Conservation (phyloP, 345 rosid genomes). For the Garcia nutans region DNA sequence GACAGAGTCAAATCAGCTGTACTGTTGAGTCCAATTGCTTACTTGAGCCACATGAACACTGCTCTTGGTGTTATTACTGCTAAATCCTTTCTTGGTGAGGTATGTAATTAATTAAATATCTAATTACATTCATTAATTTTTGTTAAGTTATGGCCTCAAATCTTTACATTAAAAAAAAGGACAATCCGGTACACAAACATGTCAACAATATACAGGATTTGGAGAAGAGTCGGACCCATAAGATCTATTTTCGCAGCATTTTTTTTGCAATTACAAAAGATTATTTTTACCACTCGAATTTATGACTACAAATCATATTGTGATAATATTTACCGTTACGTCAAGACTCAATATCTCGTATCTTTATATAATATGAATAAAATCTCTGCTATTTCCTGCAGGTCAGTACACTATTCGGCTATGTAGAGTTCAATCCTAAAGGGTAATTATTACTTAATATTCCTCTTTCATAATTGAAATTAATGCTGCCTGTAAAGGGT, state of each 20-base stretch:
- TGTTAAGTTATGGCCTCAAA: background rate
- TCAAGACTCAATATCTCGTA: too few relatives aligned
- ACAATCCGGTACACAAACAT: too few relatives aligned
- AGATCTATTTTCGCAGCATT: too few relatives aligned
- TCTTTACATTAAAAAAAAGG: background rate
- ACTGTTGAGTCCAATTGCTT: constrained; percentile 82
- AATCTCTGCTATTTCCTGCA: constrained; percentile 25
- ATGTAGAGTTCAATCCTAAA: constrained; percentile 80
- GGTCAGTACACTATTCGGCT: constrained; percentile 52
- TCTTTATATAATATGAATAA: background rate
- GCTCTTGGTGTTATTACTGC: constrained; percentile 63
- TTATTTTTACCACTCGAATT: too few relatives aligned
- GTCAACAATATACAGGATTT: too few relatives aligned
- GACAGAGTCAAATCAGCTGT: constrained; percentile 69
- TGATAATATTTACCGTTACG: too few relatives aligned
- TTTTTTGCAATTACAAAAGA: too few relatives aligned
- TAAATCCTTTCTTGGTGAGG: constrained; percentile 77
- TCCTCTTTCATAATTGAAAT: too few relatives aligned
- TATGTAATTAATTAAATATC: constrained; percentile 3
- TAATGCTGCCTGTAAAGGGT: background rate
- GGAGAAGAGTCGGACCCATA: too few relatives aligned
- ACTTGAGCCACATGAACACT: constrained; percentile 85
- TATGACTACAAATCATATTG: too few relatives aligned
- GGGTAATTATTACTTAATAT: constrained; percentile 41
- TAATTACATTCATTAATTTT: background rate